Conservation (phyloP, 1,284 basidiomycete species). For the Cutaneotrichosporon sp. region DNA sequence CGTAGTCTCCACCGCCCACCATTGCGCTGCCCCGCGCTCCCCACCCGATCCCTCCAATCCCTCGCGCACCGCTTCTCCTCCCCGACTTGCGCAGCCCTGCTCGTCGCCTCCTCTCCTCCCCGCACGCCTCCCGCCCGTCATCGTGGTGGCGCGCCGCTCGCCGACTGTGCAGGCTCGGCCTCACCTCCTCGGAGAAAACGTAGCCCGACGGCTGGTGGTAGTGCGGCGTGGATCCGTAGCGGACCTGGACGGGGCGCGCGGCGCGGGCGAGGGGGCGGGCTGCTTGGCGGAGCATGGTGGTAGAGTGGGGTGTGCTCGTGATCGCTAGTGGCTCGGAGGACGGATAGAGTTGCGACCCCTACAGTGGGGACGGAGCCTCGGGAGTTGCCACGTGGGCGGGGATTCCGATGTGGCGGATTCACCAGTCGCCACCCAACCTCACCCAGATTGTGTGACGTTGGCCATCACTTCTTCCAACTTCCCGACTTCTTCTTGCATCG, state of each 20-base stretch:
- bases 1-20: no score
- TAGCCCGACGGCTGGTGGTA: slow-evolving; percentile 87
- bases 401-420: neutral
- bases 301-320: slow-evolving; percentile 1
- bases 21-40: no score
- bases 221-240: slow-evolving; percentile 67
- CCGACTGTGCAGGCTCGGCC: slow-evolving; percentile 27
- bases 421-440: slow-evolving; percentile 1
- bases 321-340: neutral
- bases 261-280: slow-evolving; percentile 18
- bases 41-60: no score
- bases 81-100: no score
- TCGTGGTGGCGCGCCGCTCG: no score
- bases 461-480: no score
- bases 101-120: neutral
- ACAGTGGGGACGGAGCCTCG: neutral
- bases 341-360: no score
- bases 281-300: slow-evolving; percentile 25
- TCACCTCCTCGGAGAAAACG: slow-evolving; percentile 85
- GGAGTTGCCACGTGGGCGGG: neutral
- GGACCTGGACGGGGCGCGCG: slow-evolving; percentile 18
- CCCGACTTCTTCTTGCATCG: no score
- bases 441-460: no score
- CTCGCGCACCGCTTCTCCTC: no score
- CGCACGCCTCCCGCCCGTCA: no score